Evolutionary conservation across 257 asterid genomes (phyloP).

Genomic region (Solanum chiquidenum): DNA sequence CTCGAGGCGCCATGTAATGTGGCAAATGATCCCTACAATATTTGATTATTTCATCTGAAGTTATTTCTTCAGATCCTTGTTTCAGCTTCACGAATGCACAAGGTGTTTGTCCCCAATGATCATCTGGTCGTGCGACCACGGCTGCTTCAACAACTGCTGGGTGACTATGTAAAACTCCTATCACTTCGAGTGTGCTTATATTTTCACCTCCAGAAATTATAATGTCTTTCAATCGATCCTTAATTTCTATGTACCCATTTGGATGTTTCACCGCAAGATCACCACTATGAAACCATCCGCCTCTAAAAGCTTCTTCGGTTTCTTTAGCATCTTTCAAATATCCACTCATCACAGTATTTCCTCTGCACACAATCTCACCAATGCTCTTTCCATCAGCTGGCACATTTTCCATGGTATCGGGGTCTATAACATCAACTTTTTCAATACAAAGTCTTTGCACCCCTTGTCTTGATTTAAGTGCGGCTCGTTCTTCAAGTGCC

Average conservation of each 20-base stretch:
- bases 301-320: not conserved
- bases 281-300: not conserved
- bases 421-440: not conserved
- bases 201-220: slow-evolving; percentile 7
- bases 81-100: slow-evolving; percentile 26
- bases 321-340: not conserved
- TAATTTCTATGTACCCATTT: slow-evolving; percentile 11
- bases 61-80: slow-evolving; percentile 8
- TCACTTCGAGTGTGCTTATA: slow-evolving; percentile 19
- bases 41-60: not conserved
- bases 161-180: slow-evolving; percentile 17
- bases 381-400: not conserved
- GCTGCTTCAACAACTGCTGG: slow-evolving; percentile 25
- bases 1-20: slow-evolving; percentile 20
- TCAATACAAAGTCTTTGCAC: not conserved
- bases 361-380: not conserved
- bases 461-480: slow-evolving; percentile 20
- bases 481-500: slow-evolving; percentile 2
- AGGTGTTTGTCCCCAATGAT: slow-evolving; percentile 11
- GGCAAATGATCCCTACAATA: slow-evolving; percentile 8
- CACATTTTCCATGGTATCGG: not conserved
- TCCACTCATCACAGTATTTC: not conserved
- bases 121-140: slow-evolving; percentile 17
- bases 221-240: slow-evolving; percentile 17
- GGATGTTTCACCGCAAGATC: not conserved